Evolutionary conservation across 73 alveolate genomes (phyloP).

Genomic region (Symbiodinium pilosum): DNA sequence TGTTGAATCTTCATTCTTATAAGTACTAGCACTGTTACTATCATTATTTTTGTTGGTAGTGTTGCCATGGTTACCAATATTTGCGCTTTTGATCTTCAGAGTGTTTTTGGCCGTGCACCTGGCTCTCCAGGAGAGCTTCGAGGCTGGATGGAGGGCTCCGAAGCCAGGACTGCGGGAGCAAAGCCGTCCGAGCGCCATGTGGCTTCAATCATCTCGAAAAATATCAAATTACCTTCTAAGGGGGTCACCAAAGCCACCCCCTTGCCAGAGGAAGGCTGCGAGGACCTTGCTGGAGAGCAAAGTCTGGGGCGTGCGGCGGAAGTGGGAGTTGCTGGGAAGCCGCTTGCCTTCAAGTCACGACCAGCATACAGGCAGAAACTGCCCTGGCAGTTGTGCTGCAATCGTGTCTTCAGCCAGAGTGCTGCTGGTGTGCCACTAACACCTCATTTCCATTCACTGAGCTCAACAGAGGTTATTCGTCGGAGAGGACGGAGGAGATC

Average conservation of each 20-base stretch:
- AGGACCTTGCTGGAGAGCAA: neutral
- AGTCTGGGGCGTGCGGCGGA: conserved; percentile 51
- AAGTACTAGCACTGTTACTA: too few relatives aligned
- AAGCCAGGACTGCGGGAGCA: neutral
- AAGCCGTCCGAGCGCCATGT: neutral
- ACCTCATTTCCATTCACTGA: too few relatives aligned
- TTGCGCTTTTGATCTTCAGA: too few relatives aligned
- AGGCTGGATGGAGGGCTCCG: conserved; percentile 4
- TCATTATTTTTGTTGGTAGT: too few relatives aligned
- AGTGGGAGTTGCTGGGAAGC: conserved; percentile 80
- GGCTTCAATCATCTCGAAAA: too few relatives aligned
- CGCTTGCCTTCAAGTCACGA: neutral
- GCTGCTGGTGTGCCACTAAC: too few relatives aligned
- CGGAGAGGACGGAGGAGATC: conserved; percentile 63
- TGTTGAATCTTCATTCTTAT: too few relatives aligned
- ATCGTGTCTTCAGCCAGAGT: neutral
- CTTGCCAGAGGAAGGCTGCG: neutral
- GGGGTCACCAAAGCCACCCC: neutral
- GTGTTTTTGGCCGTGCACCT: too few relatives aligned
- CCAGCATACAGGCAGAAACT: neutral
- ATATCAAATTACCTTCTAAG: too few relatives aligned
- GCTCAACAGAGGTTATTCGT: conserved; percentile 55
- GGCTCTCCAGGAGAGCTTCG: neutral
- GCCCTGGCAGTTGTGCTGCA: neutral
- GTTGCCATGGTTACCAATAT: too few relatives aligned